Conservation (phyloP, 169 alveolate genomes). For the Amoebophrya sp. region DNA sequence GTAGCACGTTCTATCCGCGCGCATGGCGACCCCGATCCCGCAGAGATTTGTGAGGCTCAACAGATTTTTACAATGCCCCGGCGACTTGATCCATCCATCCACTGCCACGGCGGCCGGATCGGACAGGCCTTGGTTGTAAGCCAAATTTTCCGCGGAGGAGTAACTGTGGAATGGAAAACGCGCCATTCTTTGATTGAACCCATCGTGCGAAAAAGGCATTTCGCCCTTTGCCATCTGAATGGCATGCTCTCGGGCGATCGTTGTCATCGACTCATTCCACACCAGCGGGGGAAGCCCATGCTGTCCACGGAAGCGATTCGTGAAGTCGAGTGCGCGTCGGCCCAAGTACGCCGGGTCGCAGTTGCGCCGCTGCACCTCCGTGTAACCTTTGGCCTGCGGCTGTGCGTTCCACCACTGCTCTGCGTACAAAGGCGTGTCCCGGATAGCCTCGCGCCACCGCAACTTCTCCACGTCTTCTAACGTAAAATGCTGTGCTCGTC, state of each 20-base stretch:
- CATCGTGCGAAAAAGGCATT: conserved; percentile 71
- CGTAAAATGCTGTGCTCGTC: neutral
- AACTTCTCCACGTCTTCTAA: neutral
- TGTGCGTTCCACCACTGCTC: neutral
- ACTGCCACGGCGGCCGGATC: conserved; percentile 60
- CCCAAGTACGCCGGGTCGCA: conserved; percentile 49
- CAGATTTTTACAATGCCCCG: conserved; percentile 72
- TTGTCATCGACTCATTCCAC: conserved; percentile 64
- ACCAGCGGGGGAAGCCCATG: conserved; percentile 58
- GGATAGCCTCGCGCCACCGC: conserved; percentile 25
- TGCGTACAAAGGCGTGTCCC: neutral
- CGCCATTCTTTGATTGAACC: conserved; percentile 61
- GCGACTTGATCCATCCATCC: conserved; percentile 72
- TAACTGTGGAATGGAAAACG: conserved; percentile 55
- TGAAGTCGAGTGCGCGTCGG: conserved; percentile 61
- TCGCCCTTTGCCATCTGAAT: conserved; percentile 66
- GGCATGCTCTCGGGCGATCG: conserved; percentile 60
- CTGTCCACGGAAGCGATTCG: conserved; percentile 59
- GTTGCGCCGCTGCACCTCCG: neutral
- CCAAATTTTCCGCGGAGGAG: conserved; percentile 65
- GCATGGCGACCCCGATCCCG: conserved; percentile 59
- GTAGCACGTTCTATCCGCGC: conserved; percentile 1
- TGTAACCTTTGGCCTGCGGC: neutral
- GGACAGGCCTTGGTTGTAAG: conserved; percentile 50
- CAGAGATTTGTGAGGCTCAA: conserved; percentile 55